phyloP scores from a whole-genome alignment of 768 basidiomycete species.

The Boletus rubescentipes region DNA sequence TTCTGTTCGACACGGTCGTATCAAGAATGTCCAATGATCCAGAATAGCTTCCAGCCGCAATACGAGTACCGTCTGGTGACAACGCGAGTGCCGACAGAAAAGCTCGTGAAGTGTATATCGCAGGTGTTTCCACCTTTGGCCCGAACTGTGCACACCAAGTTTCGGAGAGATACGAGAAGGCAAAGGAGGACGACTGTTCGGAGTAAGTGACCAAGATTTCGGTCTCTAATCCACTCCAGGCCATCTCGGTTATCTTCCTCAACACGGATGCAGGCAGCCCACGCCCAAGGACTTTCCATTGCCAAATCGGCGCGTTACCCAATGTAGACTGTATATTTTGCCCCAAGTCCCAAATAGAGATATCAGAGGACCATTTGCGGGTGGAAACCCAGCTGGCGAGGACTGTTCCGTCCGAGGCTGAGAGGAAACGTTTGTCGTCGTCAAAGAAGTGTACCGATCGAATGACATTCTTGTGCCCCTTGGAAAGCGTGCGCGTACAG shows the following conservation, averaged over 20 bases:
- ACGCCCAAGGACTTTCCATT: background rate
- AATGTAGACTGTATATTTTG: background rate
- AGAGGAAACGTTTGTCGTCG: slow-evolving; percentile 7
- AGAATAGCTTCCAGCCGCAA: slow-evolving; percentile 10
- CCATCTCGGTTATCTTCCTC: background rate
- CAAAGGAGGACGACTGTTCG: background rate
- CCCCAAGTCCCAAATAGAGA: slow-evolving; percentile 4
- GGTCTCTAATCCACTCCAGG: background rate
- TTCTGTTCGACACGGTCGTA: background rate
- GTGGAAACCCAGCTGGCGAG: too few relatives aligned
- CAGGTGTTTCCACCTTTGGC: background rate
- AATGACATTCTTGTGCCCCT: slow-evolving; percentile 1
- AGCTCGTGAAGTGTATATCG: background rate
- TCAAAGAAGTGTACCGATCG: slow-evolving; percentile 10
- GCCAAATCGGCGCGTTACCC: slow-evolving; percentile 3
- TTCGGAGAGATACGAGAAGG: slow-evolving; percentile 1
- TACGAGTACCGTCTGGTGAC: slow-evolving; percentile 14
- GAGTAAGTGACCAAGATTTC: slow-evolving; percentile 5
- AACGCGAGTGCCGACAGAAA: slow-evolving; percentile 14
- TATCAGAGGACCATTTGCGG: too few relatives aligned
- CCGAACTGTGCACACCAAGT: slow-evolving; percentile 1
- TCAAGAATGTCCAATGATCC: slow-evolving; percentile 11
- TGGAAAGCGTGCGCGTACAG: slow-evolving; percentile 5
- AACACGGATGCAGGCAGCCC: slow-evolving; percentile 1
- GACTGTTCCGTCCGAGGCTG: slow-evolving; percentile 1